Base-by-base conservation (phyloP, 2,329 filamentous ascomycete genomes). In the Claviceps sp. region DNA sequence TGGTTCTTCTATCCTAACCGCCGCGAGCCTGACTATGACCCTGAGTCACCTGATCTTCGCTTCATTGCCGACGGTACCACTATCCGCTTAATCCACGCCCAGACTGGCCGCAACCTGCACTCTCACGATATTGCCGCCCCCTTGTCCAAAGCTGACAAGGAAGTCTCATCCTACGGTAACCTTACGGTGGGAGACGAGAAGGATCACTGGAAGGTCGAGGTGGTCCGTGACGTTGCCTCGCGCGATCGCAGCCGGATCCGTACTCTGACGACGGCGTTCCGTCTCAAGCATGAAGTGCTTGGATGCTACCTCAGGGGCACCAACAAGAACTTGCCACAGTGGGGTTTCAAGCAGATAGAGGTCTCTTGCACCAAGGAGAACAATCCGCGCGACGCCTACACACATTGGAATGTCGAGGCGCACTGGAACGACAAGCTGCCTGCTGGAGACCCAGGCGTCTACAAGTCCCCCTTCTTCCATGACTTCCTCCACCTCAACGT, bases 321-420 rank as follows among this genome's bases (percentile, higher is more conserved):
- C 60, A 98, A 95, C 62, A 86, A 89, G 61, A 98, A 97, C 70
- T 77, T 98, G 57, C 93, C 93, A 49, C 93, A 97, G 67, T 98
- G 93, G 93, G 93, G 93, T 66, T 98, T 98, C 78, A 96, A 97
- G 74, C 93, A 98, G 72, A 97, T 98, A 58, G 93, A 98, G 72
- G 90, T 93, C 38, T 95, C 89, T 26, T 98, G 93, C 70, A 83
- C 85, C 59, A 96, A 95, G 75, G 81, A 85, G 60, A 95, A 96
- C 74, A 93, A 91, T 62, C 89, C 90, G 6, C 81, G 84, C 51
- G 93, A 98, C 67, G 81, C 89, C 42, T 97, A 95, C 69, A 98
- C 93, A 8, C 93, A 97, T 73, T 98, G 93, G 93, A 98, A 98
- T 70, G 85, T 98, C 37, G 93, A 98, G 73, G 85, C 88, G 52